Conservation (phyloP, 306 rosid species). For the Fragaria ananassa region DNA sequence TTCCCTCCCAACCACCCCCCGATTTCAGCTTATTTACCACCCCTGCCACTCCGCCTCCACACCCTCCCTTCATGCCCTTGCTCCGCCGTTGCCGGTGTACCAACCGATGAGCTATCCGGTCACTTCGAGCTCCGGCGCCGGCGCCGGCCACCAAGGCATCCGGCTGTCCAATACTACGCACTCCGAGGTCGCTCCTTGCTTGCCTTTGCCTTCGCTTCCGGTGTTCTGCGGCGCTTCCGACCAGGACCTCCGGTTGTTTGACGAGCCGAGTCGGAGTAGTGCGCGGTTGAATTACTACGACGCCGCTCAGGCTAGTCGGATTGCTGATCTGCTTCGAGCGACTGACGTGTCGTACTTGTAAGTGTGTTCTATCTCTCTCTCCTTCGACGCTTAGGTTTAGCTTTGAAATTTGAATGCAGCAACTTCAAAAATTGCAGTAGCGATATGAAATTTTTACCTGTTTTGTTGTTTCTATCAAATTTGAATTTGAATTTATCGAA, state of each 20-base stretch:
- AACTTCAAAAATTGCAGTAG: not conserved
- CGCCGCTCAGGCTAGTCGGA: slow-evolving; percentile 60
- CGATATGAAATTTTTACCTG: not conserved
- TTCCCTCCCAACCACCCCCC: slow-evolving; percentile 24
- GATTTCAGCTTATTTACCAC: slow-evolving; percentile 38
- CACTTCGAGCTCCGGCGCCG: slow-evolving; percentile 33
- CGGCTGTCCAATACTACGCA: slow-evolving; percentile 68
- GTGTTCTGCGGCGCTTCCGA: slow-evolving; percentile 81
- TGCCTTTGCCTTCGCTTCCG: slow-evolving; percentile 91
- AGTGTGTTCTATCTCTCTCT: slow-evolving; percentile 19
- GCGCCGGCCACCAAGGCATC: slow-evolving; percentile 54
- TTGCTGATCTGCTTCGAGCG: slow-evolving; percentile 76
- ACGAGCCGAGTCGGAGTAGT: slow-evolving; percentile 36
- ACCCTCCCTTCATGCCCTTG: slow-evolving; percentile 52
- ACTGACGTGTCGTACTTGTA: slow-evolving; percentile 92
- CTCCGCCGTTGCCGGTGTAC: slow-evolving; percentile 18
- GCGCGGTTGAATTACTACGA: slow-evolving; percentile 43
- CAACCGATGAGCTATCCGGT: slow-evolving; percentile 57
- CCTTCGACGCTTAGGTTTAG: not conserved
- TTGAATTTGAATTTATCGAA: not conserved
- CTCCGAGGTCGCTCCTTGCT: slow-evolving; percentile 86
- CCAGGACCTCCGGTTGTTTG: slow-evolving; percentile 62
- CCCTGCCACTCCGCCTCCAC: slow-evolving; percentile 21
- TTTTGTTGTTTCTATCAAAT: not conserved
- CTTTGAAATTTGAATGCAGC: slow-evolving; percentile 22